These are phyloP conservation scores for Nicotiana obtusifolia DNA, from an alignment of 257 asterid species.

Conservation along the genomic window DNA sequence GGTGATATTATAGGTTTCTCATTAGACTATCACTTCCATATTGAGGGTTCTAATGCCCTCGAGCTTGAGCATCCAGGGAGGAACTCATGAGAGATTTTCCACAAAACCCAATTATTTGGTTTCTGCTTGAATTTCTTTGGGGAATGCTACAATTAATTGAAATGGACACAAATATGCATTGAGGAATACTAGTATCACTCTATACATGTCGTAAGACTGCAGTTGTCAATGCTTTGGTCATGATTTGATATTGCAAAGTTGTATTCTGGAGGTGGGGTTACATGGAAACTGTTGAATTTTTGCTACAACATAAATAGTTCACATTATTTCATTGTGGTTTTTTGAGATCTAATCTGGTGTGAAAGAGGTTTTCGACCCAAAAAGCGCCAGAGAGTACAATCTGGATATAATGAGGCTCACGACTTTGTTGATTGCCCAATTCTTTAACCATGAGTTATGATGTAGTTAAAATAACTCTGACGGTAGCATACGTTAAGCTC, in stretches of 20 bases:
- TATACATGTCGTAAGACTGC: neutral
- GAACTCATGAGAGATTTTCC: neutral
- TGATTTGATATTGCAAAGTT: neutral
- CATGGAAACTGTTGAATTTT: neutral
- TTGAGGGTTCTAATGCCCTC: neutral
- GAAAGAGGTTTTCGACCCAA: neutral
- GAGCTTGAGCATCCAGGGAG: neutral
- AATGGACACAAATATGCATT: neutral
- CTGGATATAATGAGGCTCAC: neutral
- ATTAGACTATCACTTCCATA: neutral
- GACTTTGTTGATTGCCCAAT: neutral
- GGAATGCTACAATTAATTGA: neutral
- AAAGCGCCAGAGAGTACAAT: neutral
- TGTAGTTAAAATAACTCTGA: neutral
- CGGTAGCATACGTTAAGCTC: neutral
- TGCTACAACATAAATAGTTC: neutral
- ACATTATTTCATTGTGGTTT: neutral
- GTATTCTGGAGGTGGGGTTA: neutral
- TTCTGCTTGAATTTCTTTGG: neutral
- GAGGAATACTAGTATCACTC: too few species aligned
- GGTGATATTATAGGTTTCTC: neutral
- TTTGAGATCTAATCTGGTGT: neutral
- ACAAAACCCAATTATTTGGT: too few species aligned
- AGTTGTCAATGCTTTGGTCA: neutral
- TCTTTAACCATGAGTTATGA: neutral